Conservation (phyloP, 2,329 filamentous ascomycete species). For the Fusarium sp. region DNA sequence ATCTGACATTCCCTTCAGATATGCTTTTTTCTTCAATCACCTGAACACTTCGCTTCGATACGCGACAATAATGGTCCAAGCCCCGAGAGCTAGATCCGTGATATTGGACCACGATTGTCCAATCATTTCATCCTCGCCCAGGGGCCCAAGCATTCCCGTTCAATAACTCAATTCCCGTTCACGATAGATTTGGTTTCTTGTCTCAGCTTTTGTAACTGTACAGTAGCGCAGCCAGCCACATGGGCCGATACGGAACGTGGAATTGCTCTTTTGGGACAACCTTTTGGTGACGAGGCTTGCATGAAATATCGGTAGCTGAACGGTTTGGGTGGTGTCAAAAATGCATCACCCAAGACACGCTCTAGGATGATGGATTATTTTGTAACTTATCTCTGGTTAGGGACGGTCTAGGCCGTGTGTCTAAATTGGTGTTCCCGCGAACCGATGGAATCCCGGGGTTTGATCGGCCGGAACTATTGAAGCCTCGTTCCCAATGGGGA, state of each 20-base stretch:
- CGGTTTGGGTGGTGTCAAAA: not conserved
- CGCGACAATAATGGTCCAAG: not conserved
- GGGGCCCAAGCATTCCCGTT: not conserved
- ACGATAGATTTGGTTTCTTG: not conserved
- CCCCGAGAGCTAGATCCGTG: not conserved
- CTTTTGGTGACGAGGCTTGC: conserved; percentile 19
- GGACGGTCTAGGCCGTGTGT: conserved; percentile 11
- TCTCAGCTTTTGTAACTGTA: not conserved
- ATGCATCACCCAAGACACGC: not conserved
- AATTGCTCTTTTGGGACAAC: not conserved
- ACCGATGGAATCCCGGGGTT: conserved; percentile 20
- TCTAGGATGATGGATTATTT: not conserved
- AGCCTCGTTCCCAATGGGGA: conserved; percentile 6
- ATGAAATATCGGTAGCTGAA: not conserved
- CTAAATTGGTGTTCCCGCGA: not conserved
- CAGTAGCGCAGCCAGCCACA: conserved; percentile 24
- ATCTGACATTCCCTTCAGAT: not conserved
- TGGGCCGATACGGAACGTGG: conserved; percentile 11
- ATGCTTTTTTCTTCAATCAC: not conserved
- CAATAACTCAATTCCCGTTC: not conserved
- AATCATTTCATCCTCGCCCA: not conserved
- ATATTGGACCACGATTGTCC: not conserved
- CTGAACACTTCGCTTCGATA: not conserved
- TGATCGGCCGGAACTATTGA: conserved; percentile 23
- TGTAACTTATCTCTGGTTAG: not conserved